Conservation (phyloP, 1,284 basidiomycete genomes). For the Ganoderma meredithae region DNA sequence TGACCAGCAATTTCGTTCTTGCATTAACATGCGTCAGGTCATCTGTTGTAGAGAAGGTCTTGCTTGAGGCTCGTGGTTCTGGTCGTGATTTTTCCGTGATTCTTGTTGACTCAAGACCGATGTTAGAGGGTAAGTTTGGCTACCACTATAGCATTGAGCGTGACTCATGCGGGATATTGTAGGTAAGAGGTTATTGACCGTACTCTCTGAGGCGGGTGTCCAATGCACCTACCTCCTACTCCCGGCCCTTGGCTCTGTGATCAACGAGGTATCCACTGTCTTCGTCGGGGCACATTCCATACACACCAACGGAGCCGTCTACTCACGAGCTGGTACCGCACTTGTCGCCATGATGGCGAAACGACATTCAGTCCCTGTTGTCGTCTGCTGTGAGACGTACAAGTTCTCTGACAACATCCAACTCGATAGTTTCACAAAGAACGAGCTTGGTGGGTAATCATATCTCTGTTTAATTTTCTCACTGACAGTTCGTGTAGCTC, state of each 20-base stretch:
- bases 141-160: slow-evolving; percentile 12
- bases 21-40: slow-evolving; percentile 61
- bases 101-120: slow-evolving; percentile 93
- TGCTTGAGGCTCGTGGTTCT: slow-evolving; percentile 80
- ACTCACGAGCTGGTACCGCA: slow-evolving; percentile 94
- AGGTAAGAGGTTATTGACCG: slow-evolving; percentile 85
- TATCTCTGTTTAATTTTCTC: neutral
- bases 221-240: slow-evolving; percentile 93
- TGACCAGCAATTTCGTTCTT: slow-evolving; percentile 14
- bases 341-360: slow-evolving; percentile 97
- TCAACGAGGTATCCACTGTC: slow-evolving; percentile 83
- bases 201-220: slow-evolving; percentile 78
- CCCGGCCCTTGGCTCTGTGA: slow-evolving; percentile 86
- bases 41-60: slow-evolving; percentile 91
- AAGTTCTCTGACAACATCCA: slow-evolving; percentile 96
- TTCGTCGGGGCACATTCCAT: slow-evolving; percentile 95
- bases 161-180: neutral
- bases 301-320: slow-evolving; percentile 94
- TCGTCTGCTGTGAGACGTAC: slow-evolving; percentile 98
- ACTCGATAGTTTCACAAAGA: slow-evolving; percentile 95
- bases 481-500: slow-evolving; percentile 38
- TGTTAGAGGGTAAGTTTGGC: slow-evolving; percentile 79
- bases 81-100: slow-evolving; percentile 88
- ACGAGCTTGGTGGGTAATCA: slow-evolving; percentile 81
- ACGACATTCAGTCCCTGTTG: slow-evolving; percentile 88